Conservation (phyloP, 345 rosid genomes). For the Lepidium africanum region DNA sequence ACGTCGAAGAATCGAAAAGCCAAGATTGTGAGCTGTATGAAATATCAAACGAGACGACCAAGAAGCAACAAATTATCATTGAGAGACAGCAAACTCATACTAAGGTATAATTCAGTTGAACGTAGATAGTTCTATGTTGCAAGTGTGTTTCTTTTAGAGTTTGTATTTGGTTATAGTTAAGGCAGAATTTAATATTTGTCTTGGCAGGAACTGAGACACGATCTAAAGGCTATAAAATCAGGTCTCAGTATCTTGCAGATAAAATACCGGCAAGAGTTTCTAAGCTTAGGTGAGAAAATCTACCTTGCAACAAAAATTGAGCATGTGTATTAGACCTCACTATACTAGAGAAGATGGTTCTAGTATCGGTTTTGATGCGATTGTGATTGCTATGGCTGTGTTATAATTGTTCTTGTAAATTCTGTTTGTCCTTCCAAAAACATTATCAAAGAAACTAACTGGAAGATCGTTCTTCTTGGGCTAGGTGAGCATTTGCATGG, state of each 20-base stretch:
- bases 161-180: neutral
- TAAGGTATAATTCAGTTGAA: conserved; percentile 34
- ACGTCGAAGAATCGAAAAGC: neutral
- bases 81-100: conserved; percentile 55
- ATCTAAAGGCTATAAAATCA: conserved; percentile 45
- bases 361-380: neutral
- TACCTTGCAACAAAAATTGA: neutral
- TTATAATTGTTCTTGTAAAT: neutral
- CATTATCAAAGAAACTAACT: neutral
- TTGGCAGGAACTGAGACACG: conserved; percentile 61
- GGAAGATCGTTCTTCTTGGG: conserved; percentile 1
- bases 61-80: conserved; percentile 52
- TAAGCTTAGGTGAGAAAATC: conserved; percentile 47
- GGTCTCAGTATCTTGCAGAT: conserved; percentile 60
- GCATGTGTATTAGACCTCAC: neutral
- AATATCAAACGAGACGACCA: conserved; percentile 13
- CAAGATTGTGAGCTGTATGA: neutral
- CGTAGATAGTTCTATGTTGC: neutral
- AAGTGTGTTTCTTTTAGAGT: neutral
- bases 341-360: neutral
- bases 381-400: neutral
- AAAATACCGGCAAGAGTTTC: conserved; percentile 57
- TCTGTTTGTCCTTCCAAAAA: neutral
- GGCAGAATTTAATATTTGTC: neutral
- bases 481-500: conserved; percentile 62